phyloP scores from a whole-genome alignment of 192 early-diverging fungal genomes.

The Backusella parvicylindrica region DNA sequence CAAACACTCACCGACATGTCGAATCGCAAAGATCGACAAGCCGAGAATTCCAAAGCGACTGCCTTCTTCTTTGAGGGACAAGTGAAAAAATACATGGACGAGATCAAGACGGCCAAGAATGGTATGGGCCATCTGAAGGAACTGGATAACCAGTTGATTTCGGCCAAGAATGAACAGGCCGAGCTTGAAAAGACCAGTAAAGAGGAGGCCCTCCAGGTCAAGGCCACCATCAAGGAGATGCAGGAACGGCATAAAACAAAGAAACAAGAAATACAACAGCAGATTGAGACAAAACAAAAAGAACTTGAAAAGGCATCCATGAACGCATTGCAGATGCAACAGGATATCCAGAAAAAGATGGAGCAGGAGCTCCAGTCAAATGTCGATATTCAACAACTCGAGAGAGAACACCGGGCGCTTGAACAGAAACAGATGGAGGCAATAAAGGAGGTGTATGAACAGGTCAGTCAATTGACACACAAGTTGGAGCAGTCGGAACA shows the following conservation, averaged over 20 bases:
- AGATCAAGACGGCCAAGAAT: constrained; percentile 30
- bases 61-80: constrained; percentile 40
- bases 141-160: constrained; percentile 28
- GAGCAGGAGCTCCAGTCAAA: not conserved
- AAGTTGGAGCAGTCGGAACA: constrained; percentile 2
- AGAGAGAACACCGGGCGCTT: constrained; percentile 1
- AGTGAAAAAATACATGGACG: constrained; percentile 35
- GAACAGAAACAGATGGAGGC: constrained; percentile 14
- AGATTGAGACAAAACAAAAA: constrained; percentile 16
- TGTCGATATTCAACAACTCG: not conserved
- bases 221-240: constrained; percentile 6
- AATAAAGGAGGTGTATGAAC: constrained; percentile 7
- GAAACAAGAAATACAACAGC: constrained; percentile 12
- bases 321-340: constrained; percentile 16
- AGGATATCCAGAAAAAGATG: constrained; percentile 15
- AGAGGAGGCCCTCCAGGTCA: constrained; percentile 22
- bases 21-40: constrained; percentile 37
- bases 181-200: constrained; percentile 13
- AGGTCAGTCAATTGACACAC: constrained; percentile 1
- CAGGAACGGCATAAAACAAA: constrained; percentile 21
- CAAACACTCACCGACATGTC: constrained; percentile 36
- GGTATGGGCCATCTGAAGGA: constrained; percentile 31
- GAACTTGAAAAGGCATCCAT: constrained; percentile 19
- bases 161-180: constrained; percentile 26
- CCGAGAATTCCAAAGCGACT: constrained; percentile 36